Evolutionary conservation across 1,139 yeast genomes (phyloP).

Genomic region (Fermentozyma sake): DNA sequence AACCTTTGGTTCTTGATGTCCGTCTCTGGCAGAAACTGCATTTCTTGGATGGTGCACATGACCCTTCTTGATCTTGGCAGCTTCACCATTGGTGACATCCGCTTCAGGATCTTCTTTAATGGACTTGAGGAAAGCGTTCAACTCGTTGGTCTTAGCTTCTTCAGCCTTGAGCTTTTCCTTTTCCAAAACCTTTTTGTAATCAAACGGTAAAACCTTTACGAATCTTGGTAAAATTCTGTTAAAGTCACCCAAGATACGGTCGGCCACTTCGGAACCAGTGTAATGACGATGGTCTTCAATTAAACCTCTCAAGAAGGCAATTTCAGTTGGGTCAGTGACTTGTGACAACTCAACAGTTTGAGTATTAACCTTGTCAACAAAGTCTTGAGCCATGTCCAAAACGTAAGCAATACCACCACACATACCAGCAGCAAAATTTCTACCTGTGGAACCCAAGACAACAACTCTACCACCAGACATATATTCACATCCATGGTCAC

Average conservation of each 20-base stretch:
- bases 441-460: conserved; percentile 85
- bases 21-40: conserved; percentile 28
- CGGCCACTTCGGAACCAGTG: conserved; percentile 90
- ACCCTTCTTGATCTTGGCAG: conserved; percentile 47
- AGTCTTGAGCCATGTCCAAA: conserved; percentile 91
- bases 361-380: conserved; percentile 70
- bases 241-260: conserved; percentile 76
- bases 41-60: conserved; percentile 31
- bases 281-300: conserved; percentile 94
- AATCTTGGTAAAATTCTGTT: conserved; percentile 84
- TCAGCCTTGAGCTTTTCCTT: conserved; percentile 65
- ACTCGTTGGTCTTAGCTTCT: conserved; percentile 63
- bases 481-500: conserved; percentile 98
- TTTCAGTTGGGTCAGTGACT: conserved; percentile 83
- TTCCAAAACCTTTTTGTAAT: conserved; percentile 86
- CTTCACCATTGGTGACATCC: conserved; percentile 87
- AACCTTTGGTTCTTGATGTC: conserved; percentile 71
- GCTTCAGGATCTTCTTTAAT: conserved; percentile 78
- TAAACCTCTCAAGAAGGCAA: conserved; percentile 89
- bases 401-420: conserved; percentile 99
- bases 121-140: conserved; percentile 54
- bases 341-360: conserved; percentile 78
- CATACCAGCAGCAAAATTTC: conserved; percentile 98
- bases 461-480: conserved; percentile 99
- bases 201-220: conserved; percentile 89